phyloP scores from a whole-genome alignment of 441 rosid genomes.

The Erysimum pusillum region DNA sequence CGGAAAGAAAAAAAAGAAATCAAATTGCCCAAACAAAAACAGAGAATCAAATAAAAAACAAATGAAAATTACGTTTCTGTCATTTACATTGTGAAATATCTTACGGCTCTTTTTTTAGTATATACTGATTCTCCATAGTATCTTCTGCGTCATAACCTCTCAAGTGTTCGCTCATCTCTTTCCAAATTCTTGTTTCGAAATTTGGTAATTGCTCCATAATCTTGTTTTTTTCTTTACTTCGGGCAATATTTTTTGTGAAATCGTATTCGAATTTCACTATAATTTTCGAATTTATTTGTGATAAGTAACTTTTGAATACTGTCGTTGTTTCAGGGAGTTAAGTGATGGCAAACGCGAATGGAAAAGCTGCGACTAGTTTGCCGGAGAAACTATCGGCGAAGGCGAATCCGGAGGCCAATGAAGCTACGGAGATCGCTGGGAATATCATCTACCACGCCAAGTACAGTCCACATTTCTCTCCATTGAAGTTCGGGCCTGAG shows the following conservation, averaged over 20 bases:
- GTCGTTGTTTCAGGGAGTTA: slow-evolving; percentile 36
- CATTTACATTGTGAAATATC: slow-evolving; percentile 33
- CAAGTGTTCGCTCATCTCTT: slow-evolving; percentile 4
- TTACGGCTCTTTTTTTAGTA: slow-evolving; percentile 9
- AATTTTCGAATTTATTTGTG: not conserved
- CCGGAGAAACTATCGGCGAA: slow-evolving; percentile 58
- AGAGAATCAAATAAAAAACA: not conserved
- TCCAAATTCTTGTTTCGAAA: not conserved
- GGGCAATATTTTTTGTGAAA: not conserved
- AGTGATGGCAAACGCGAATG: slow-evolving; percentile 61
- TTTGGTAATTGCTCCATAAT: not conserved
- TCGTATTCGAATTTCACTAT: not conserved
- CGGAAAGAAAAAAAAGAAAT: not conserved
- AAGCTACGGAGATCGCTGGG: slow-evolving; percentile 73
- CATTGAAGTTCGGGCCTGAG: slow-evolving; percentile 87
- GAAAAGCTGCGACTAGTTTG: slow-evolving; percentile 44
- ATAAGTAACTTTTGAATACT: slow-evolving; percentile 12
- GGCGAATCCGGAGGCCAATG: slow-evolving; percentile 71
- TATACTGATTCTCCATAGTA: slow-evolving; percentile 43
- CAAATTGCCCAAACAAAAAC: slow-evolving; percentile 19
- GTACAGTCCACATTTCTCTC: slow-evolving; percentile 94
- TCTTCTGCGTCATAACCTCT: slow-evolving; percentile 22
- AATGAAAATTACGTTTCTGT: slow-evolving; percentile 20
- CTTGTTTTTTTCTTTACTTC: not conserved
- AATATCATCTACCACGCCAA: slow-evolving; percentile 84